These are phyloP conservation scores for Apiotrichum akiyoshidainum DNA, from an alignment of 1,284 basidiomycete species.

Conservation along the genomic window DNA sequence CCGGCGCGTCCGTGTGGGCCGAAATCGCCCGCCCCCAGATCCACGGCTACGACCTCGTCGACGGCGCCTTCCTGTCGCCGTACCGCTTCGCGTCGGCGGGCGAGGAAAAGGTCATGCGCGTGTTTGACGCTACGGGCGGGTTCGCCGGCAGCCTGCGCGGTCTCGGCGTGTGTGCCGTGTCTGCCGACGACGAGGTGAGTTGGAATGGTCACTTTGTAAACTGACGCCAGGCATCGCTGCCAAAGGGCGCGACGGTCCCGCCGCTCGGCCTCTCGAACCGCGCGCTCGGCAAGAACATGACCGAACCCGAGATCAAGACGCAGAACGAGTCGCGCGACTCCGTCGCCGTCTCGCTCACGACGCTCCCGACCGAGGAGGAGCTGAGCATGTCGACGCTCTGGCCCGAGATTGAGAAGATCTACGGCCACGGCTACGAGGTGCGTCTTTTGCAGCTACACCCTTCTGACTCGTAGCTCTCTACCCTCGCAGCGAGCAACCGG, in stretches of 20 bases:
- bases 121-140: conserved; percentile 79
- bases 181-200: conserved; percentile 11
- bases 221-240: conserved; percentile 23
- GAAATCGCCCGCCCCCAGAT: conserved; percentile 87
- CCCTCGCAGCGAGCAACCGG: conserved; percentile 68
- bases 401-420: conserved; percentile 96
- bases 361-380: conserved; percentile 57
- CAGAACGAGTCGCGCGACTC: conserved; percentile 45
- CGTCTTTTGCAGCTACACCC: conserved; percentile 9
- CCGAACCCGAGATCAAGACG: conserved; percentile 27
- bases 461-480: conserved; percentile 62
- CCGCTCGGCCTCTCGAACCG: conserved; percentile 71
- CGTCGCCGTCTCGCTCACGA: conserved; percentile 42
- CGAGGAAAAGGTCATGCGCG: conserved; percentile 86
- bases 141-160: conserved; percentile 65
- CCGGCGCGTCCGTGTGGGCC: conserved; percentile 61
- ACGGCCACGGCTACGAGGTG: conserved; percentile 96
- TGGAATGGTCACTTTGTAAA: background rate
- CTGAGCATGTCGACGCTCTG: conserved; percentile 83
- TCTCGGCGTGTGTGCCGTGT: conserved; percentile 42
- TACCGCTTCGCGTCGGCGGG: conserved; percentile 79
- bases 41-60: conserved; percentile 89
- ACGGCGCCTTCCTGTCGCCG: conserved; percentile 68
- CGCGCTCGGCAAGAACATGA: conserved; percentile 63
- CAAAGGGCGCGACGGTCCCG: conserved; percentile 65